A percentile compares a stretch with the other conserved stretches of the same genome.
These are phyloP conservation scores for Aspergillus cristatus DNA, from an alignment of 495 filamentous ascomycete species.

Conservation along the genomic window DNA sequence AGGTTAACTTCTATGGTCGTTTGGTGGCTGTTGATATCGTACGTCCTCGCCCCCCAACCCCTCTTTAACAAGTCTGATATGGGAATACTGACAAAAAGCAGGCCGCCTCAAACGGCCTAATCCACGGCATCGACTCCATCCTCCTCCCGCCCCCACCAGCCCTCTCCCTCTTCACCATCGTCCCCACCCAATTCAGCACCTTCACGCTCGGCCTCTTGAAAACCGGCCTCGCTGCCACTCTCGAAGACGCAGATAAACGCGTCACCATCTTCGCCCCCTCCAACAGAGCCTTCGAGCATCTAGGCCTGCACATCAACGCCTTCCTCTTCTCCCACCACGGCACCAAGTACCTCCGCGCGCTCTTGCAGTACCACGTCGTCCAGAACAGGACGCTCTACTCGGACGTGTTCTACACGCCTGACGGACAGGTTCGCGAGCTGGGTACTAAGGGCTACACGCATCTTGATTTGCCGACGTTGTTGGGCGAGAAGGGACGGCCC, in stretches of 20 bases:
- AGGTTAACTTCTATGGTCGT: conserved; percentile 63
- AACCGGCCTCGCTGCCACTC: conserved; percentile 49
- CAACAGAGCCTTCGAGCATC: conserved; percentile 63
- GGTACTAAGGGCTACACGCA: conserved; percentile 34
- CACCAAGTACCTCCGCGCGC: conserved; percentile 56
- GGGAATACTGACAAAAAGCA: conserved; percentile 13
- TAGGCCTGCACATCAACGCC: conserved; percentile 59
- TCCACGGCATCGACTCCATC: conserved; percentile 65
- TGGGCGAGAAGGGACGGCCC: conserved; percentile 36
- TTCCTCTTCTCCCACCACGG: conserved; percentile 72
- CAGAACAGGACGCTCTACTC: conserved; percentile 69
- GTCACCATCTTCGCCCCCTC: conserved; percentile 67
- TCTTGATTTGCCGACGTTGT: conserved; percentile 57
- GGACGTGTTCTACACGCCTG: conserved; percentile 41
- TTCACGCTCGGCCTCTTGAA: conserved; percentile 60
- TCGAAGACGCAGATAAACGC: conserved; percentile 36
- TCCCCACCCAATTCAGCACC: conserved; percentile 69
- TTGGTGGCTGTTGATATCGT: conserved; percentile 60
- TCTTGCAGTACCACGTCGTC: conserved; percentile 73
- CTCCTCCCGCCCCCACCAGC: conserved; percentile 63
- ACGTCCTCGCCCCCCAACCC: conserved; percentile 6
- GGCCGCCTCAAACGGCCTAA: conserved; percentile 63
- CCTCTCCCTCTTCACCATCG: conserved; percentile 49
- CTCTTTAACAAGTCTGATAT: neutral
- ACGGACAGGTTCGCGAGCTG: conserved; percentile 11